Conservation (phyloP, 192 early-diverging fungal genomes). For the Umbelopsis sp. region DNA sequence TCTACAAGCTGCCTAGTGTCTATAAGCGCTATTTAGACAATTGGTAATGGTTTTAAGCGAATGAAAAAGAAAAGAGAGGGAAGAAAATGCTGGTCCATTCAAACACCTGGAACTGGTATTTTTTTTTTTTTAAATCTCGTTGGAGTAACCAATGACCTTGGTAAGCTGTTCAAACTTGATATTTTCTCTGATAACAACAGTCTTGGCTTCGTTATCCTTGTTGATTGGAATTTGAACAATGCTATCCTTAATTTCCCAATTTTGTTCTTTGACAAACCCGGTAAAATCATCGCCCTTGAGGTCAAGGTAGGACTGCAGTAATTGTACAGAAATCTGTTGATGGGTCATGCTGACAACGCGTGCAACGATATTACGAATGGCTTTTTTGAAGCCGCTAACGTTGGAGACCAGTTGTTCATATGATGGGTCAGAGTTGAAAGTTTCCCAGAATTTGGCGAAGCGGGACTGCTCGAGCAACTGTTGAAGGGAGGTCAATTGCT, state of each 20-base stretch:
- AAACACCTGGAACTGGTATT: conserved; percentile 4
- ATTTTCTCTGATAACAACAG: conserved; percentile 83
- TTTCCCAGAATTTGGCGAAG: conserved; percentile 76
- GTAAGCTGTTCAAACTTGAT: conserved; percentile 80
- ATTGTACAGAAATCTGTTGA: conserved; percentile 71
- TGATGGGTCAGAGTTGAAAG: conserved; percentile 54
- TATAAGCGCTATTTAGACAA: conserved; percentile 15
- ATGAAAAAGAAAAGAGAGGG: not conserved
- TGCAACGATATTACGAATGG: conserved; percentile 76
- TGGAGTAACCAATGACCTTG: conserved; percentile 48
- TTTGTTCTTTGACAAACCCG: conserved; percentile 57
- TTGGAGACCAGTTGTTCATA: conserved; percentile 62
- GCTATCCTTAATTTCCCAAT: conserved; percentile 63
- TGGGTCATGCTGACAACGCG: conserved; percentile 77
- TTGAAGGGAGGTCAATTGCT: conserved; percentile 71
- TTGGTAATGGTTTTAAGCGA: not conserved
- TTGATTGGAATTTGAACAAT: conserved; percentile 77
- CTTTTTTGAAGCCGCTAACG: conserved; percentile 71
- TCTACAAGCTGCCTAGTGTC: conserved; percentile 16
- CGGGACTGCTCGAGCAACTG: conserved; percentile 77
- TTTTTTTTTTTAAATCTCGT: conserved; percentile 38
- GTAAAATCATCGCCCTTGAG: conserved; percentile 68
- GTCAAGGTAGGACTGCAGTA: conserved; percentile 67
- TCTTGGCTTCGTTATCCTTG: conserved; percentile 84
- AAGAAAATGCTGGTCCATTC: not conserved